These are phyloP conservation scores for Crataegus laevigata DNA, from an alignment of 306 rosid genomes.

Conservation along the genomic window DNA sequence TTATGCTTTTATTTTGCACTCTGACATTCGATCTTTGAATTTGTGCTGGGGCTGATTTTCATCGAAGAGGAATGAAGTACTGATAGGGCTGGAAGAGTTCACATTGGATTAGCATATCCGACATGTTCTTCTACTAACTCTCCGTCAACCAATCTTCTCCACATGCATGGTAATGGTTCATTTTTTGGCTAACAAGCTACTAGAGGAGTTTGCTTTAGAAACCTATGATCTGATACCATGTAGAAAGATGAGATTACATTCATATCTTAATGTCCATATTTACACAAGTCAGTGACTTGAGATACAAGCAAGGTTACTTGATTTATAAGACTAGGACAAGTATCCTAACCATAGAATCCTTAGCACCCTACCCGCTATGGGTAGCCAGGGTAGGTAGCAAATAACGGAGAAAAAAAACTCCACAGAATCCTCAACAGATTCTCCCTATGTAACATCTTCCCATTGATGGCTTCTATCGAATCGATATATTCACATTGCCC, in stretches of 20 bases:
- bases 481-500: not conserved
- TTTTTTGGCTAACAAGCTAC: not conserved
- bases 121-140: not conserved
- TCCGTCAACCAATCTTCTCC: not conserved
- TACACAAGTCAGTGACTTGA: too few relatives aligned
- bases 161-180: not conserved
- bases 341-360: not conserved
- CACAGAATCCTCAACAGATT: too few relatives aligned
- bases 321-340: too few relatives aligned
- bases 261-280: too few relatives aligned
- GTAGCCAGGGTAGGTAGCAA: too few relatives aligned
- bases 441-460: too few relatives aligned
- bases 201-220: not conserved
- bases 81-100: slow-evolving; percentile 79
- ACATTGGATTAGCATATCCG: slow-evolving; percentile 43
- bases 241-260: too few relatives aligned
- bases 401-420: too few relatives aligned
- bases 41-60: slow-evolving; percentile 17
- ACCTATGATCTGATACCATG: not conserved
- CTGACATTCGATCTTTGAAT: not conserved
- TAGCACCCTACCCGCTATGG: not conserved
- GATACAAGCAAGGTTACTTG: too few relatives aligned
- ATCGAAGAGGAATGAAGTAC: slow-evolving; percentile 81
- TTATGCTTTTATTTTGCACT: not conserved
- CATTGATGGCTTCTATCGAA: too few relatives aligned